Conservation (phyloP, 169 alveolate genomes). For the Plasmodium knowlesi region DNA sequence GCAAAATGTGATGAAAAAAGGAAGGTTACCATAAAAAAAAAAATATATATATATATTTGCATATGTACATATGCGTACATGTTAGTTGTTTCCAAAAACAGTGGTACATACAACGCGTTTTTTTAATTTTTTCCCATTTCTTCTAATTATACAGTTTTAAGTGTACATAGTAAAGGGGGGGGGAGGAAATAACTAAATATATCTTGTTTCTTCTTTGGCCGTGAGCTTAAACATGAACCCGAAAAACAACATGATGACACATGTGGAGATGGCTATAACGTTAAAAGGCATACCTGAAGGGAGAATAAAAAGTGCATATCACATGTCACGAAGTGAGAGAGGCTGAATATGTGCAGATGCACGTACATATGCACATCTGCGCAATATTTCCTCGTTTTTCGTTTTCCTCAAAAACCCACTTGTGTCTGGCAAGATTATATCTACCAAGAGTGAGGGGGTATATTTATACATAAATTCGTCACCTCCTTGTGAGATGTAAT, state of each 20-base stretch:
- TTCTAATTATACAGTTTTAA: constrained; percentile 37
- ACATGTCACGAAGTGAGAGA: background rate
- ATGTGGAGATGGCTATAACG: constrained; percentile 64
- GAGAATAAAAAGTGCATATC: background rate
- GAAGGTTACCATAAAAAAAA: background rate
- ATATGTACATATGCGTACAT: background rate
- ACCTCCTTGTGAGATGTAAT: constrained; percentile 16
- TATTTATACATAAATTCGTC: constrained; percentile 58
- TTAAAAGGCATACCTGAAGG: constrained; percentile 75
- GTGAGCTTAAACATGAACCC: constrained; percentile 72
- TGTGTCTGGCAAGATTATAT: constrained; percentile 64
- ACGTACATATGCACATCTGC: background rate
- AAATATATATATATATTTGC: background rate
- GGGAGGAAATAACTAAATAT: constrained; percentile 23
- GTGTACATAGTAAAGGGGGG: background rate
- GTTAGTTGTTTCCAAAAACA: constrained; percentile 13
- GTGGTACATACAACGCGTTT: background rate
- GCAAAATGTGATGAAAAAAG: background rate
- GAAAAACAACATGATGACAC: constrained; percentile 71
- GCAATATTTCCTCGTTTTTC: background rate
- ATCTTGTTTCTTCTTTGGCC: constrained; percentile 72
- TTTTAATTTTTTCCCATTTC: constrained; percentile 1
- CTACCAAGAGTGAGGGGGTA: constrained; percentile 58
- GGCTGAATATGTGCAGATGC: constrained; percentile 1
- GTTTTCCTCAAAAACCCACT: constrained; percentile 28